A percentile compares a stretch with the other conserved stretches of the same genome.
Evolutionary conservation across 2,329 filamentous ascomycete genomes (phyloP).

Genomic region (Alternaria sp.): DNA sequence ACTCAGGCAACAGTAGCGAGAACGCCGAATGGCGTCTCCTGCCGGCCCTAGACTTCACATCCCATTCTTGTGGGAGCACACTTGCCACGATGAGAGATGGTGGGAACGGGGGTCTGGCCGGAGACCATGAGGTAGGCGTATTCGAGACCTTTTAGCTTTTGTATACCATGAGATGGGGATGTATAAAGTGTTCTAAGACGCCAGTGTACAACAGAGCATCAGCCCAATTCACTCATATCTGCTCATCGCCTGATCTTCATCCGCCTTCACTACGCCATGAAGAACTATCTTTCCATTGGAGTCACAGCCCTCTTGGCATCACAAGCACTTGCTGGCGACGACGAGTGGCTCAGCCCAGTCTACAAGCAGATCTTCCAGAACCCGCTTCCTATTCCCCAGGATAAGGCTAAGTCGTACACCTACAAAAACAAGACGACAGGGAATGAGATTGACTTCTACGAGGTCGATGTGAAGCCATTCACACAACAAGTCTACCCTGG

Average conservation of each 20-base stretch:
- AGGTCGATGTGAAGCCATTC: constrained; percentile 54
- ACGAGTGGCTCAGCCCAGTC: constrained; percentile 39
- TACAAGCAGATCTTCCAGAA: constrained; percentile 47
- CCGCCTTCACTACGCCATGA: constrained; percentile 15
- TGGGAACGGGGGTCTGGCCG: not conserved
- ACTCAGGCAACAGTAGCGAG: constrained; percentile 8
- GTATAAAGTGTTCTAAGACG: constrained; percentile 14
- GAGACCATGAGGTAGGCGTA: not conserved
- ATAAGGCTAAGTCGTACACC: constrained; percentile 48
- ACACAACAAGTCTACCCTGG: constrained; percentile 53
- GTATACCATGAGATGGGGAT: not conserved
- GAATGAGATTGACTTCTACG: constrained; percentile 54
- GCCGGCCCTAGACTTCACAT: not conserved
- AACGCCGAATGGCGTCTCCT: not conserved
- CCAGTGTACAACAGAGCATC: not conserved
- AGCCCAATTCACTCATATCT: constrained; percentile 14
- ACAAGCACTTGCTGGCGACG: constrained; percentile 25
- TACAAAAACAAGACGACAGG: constrained; percentile 45
- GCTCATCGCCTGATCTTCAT: not conserved
- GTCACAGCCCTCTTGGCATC: constrained; percentile 19
- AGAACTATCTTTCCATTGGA: constrained; percentile 15
- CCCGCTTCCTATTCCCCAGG: constrained; percentile 54
- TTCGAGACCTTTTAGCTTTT: not conserved
- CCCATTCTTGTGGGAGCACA: not conserved
- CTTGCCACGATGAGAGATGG: not conserved